Conservation (phyloP, 805 yeast genomes). For the Ogataea chonburiensis region DNA sequence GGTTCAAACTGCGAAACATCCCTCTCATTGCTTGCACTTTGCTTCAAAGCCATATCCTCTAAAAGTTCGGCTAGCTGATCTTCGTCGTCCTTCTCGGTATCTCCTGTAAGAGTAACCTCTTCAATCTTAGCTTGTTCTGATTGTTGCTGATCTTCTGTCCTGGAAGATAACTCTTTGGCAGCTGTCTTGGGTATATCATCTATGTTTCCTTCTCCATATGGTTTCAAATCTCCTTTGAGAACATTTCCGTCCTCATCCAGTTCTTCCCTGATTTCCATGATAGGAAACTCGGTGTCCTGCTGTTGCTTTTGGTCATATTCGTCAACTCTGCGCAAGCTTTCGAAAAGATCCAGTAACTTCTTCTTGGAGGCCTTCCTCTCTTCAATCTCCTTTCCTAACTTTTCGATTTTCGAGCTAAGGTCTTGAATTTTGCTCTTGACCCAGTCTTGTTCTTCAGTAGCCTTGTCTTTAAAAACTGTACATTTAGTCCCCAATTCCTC, state of each 20-base stretch:
- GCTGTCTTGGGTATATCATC: too few relatives aligned
- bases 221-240: constrained; percentile 43
- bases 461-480: constrained; percentile 23
- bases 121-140: constrained; percentile 1
- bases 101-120: constrained; percentile 2
- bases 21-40: constrained; percentile 2
- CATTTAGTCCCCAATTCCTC: constrained; percentile 17
- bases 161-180: too few relatives aligned
- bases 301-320: constrained; percentile 3
- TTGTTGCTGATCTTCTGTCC: too few relatives aligned
- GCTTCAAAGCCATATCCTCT: constrained; percentile 35
- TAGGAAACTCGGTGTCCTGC: constrained; percentile 51
- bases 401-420: constrained; percentile 14
- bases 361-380: constrained; percentile 33
- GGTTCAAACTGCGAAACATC: constrained; percentile 1
- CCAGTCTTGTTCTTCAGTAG: constrained; percentile 21
- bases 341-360: constrained; percentile 31
- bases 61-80: constrained; percentile 34
- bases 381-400: constrained; percentile 36
- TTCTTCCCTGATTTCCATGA: constrained; percentile 82
- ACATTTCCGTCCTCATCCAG: constrained; percentile 83
- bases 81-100: constrained; percentile 24
- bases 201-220: constrained; percentile 27
- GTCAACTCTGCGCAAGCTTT: constrained; percentile 23
- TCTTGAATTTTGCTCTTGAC: constrained; percentile 14